Evolutionary conservation across 768 basidiomycete genomes (phyloP).

Genomic region (Astraeus odoratus): DNA sequence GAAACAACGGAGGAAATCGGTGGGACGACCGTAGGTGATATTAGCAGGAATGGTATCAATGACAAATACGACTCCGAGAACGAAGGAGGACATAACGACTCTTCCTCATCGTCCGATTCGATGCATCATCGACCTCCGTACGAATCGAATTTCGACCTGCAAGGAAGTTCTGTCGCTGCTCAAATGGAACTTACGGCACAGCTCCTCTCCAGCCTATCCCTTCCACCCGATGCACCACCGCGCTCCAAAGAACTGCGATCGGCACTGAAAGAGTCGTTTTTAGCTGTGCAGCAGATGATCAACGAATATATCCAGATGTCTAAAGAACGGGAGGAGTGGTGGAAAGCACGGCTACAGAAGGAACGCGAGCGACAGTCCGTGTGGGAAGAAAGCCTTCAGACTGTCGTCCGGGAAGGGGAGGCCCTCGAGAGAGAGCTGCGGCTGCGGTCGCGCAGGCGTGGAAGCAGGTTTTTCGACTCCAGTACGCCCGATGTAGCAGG

Average conservation of each 20-base stretch:
- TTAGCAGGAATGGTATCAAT: conserved; percentile 17
- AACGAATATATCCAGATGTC: conserved; percentile 64
- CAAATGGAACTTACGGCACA: conserved; percentile 75
- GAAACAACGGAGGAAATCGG: conserved; percentile 17
- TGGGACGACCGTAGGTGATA: background rate
- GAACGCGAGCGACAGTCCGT: conserved; percentile 58
- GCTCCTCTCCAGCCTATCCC: conserved; percentile 45
- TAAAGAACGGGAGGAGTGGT: conserved; percentile 78
- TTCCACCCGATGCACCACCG: conserved; percentile 24
- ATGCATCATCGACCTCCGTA: conserved; percentile 46
- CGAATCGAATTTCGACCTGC: conserved; percentile 50
- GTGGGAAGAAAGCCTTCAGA: conserved; percentile 89
- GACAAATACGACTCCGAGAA: conserved; percentile 21
- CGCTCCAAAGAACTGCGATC: conserved; percentile 31
- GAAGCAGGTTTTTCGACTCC: conserved; percentile 48
- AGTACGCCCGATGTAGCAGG: conserved; percentile 19
- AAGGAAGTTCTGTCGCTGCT: conserved; percentile 60
- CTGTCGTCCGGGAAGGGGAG: conserved; percentile 83
- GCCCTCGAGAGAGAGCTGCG: conserved; percentile 74
- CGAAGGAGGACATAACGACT: conserved; percentile 33
- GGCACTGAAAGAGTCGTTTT: conserved; percentile 56
- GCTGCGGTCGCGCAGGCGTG: conserved; percentile 48
- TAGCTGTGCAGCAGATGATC: conserved; percentile 50
- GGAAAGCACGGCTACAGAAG: conserved; percentile 52
- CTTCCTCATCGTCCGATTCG: conserved; percentile 40